phyloP scores from a whole-genome alignment of 345 rosid species.

The Lenwebbia sp. region DNA sequence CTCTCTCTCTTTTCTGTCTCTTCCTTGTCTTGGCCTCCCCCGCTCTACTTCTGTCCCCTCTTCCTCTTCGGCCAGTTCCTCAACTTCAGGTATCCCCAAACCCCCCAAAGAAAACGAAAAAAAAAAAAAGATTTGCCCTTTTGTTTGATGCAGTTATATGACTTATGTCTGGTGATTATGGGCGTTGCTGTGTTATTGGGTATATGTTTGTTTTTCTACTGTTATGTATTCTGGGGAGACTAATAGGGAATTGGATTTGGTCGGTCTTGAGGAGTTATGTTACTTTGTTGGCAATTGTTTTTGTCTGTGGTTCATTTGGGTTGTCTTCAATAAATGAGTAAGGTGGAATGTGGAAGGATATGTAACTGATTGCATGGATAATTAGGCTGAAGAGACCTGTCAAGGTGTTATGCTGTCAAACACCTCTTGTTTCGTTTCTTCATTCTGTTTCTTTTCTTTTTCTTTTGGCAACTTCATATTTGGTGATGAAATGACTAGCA shows the following conservation, averaged over 20 bases:
- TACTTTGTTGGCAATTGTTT: background rate
- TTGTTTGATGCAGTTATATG: background rate
- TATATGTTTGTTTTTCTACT: background rate
- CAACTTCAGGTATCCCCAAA: conserved; percentile 55
- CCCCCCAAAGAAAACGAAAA: background rate
- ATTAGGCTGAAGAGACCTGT: background rate
- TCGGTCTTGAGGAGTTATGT: background rate
- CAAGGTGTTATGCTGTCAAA: background rate
- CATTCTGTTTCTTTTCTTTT: background rate
- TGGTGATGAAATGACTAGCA: background rate
- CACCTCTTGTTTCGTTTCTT: background rate
- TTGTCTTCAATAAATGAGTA: background rate
- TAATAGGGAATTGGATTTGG: background rate
- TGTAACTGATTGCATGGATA: background rate
- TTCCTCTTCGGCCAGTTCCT: conserved; percentile 84
- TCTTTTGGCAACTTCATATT: background rate
- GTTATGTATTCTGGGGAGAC: background rate
- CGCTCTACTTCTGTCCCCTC: conserved; percentile 83
- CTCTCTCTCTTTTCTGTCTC: conserved; percentile 62
- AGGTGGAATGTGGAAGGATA: background rate
- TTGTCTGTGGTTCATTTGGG: background rate
- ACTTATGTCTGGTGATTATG: background rate
- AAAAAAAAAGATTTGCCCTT: background rate
- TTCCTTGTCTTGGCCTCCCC: conserved; percentile 74
- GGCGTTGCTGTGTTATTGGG: background rate